These are phyloP conservation scores for Penicillium steckii DNA, from an alignment of 495 filamentous ascomycete genomes.

Conservation along the genomic window DNA sequence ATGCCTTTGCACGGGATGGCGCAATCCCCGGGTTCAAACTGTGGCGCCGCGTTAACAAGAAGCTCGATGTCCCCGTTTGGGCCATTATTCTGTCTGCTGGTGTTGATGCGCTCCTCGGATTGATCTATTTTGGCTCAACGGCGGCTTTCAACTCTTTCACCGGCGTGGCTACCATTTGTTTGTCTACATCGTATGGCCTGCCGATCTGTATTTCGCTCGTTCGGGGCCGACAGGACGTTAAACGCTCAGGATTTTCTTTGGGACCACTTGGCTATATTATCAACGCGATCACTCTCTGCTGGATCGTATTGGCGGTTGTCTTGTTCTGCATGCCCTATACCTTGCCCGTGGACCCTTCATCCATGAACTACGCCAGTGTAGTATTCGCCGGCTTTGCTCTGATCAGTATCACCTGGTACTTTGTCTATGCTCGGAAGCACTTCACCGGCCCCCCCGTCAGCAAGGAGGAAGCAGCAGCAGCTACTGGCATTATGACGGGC, in stretches of 20 bases:
- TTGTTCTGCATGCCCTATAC: constrained; percentile 57
- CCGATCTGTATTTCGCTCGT: constrained; percentile 61
- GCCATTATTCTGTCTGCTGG: constrained; percentile 55
- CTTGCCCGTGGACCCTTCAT: constrained; percentile 43
- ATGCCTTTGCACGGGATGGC: constrained; percentile 66
- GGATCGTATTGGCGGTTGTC: constrained; percentile 51
- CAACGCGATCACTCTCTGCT: constrained; percentile 47
- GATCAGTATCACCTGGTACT: constrained; percentile 64
- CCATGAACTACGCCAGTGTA: constrained; percentile 63
- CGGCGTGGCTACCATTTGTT: constrained; percentile 63
- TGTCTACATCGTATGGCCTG: constrained; percentile 60
- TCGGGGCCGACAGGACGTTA: constrained; percentile 46
- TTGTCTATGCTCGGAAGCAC: constrained; percentile 65
- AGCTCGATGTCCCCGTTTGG: constrained; percentile 56
- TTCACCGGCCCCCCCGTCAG: constrained; percentile 65
- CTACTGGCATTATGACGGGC: constrained; percentile 35
- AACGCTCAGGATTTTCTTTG: constrained; percentile 47
- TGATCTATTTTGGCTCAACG: constrained; percentile 62
- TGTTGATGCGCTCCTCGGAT: constrained; percentile 55
- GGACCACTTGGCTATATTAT: constrained; percentile 52
- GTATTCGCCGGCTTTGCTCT: constrained; percentile 61
- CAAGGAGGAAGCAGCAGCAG: constrained; percentile 32
- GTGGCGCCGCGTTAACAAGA: constrained; percentile 58
- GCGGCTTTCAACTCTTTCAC: constrained; percentile 68
- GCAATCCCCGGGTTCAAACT: constrained; percentile 67